phyloP scores from a whole-genome alignment of 257 asterid genomes.

The Solanum verrucosum region DNA sequence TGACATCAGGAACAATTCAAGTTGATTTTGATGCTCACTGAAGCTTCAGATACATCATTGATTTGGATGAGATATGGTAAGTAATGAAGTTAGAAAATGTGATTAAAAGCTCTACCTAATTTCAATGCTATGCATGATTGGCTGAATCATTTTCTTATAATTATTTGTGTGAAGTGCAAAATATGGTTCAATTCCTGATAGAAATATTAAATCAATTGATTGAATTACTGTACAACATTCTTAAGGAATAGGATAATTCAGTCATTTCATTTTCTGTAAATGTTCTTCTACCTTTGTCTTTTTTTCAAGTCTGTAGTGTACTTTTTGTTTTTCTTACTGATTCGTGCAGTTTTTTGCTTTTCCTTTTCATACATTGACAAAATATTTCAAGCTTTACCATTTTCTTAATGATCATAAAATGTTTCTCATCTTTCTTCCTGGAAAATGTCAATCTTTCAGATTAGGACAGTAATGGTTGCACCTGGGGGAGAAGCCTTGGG shows the following conservation, averaged over 20 bases:
- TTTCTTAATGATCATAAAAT: neutral
- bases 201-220: neutral
- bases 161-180: neutral
- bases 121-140: neutral
- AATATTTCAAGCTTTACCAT: neutral
- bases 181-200: neutral
- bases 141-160: neutral
- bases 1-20: neutral
- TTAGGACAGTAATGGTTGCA: conserved; percentile 94
- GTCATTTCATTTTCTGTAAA: neutral
- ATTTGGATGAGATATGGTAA: neutral
- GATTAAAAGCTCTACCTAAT: neutral
- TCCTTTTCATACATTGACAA: neutral
- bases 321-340: neutral
- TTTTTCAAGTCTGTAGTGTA: neutral
- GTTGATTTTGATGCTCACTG: neutral
- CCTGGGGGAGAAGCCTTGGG: conserved; percentile 99
- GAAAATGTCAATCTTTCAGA: conserved; percentile 33
- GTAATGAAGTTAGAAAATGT: neutral
- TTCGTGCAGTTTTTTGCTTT: neutral
- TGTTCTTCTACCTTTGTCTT: neutral
- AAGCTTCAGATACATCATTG: neutral
- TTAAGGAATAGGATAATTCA: neutral
- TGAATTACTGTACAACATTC: neutral
- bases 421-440: neutral